These are phyloP conservation scores for Neoarthrinium moseri DNA, from an alignment of 2,329 filamentous ascomycete species.

Conservation along the genomic window DNA sequence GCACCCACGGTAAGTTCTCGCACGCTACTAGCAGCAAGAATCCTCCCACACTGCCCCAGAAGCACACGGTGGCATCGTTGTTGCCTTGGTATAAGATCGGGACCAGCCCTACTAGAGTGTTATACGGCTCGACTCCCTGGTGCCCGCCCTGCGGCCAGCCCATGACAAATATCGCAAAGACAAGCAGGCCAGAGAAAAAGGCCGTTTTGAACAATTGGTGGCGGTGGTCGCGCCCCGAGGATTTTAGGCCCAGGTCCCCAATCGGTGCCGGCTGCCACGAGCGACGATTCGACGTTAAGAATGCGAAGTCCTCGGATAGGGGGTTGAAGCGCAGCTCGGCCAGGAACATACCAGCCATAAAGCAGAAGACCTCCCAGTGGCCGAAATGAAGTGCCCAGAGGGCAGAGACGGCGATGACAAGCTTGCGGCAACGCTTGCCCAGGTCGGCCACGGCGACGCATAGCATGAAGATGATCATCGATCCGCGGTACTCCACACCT, in stretches of 20 bases:
- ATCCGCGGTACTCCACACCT: constrained; percentile 2
- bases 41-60: background rate
- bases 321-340: background rate
- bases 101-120: background rate
- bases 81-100: background rate
- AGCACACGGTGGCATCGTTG: background rate
- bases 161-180: background rate
- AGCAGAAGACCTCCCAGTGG: background rate
- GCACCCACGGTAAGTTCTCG: background rate
- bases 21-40: background rate
- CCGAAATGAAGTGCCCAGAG: background rate
- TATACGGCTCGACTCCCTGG: background rate
- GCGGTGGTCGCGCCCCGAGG: too few relatives aligned
- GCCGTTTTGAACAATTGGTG: background rate
- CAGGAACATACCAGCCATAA: background rate
- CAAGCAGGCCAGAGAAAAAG: background rate
- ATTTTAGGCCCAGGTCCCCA: too few relatives aligned
- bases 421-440: background rate
- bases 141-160: background rate
- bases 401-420: background rate
- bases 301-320: background rate
- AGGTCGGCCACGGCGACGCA: background rate
- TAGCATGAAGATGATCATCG: background rate
- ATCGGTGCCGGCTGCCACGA: too few relatives aligned
- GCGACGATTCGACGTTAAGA: background rate